Evolutionary conservation across 768 basidiomycete species (phyloP), one percentile per base, ranked within the genome.

Genomic region (Zangia roseola): DNA sequence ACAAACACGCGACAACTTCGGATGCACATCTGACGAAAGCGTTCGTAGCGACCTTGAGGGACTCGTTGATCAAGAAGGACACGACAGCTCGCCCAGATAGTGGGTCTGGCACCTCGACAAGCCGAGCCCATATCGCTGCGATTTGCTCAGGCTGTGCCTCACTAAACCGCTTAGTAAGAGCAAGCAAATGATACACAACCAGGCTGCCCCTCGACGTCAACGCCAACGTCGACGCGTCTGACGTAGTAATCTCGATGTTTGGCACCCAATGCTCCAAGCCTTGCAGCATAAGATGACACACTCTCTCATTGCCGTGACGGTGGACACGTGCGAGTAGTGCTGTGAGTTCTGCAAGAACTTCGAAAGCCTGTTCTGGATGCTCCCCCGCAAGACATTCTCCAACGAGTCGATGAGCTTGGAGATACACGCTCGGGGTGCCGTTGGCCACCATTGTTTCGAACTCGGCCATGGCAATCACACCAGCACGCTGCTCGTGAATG

Each of bases 21-120:
- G 87, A 81, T 1, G 89, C 88, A 59, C 89, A 89, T 37, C 74
- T 74, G 50, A 95, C 79, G 67, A 91, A 94, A 14, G 82, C 78
- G 5, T 79, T 76, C 54, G 82, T 92, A 33, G 88, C 85, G 36
- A 94, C 84, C 65, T 87, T 88, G 54, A 87, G 83, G 1, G 91
- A 88, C 59, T 95, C 91, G 56, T 93, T 91, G 30, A 95, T 73
- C 3, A 97, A 73, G 67, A 92, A 97, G 25, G 86, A 79, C 41
- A 89, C 75, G 14, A 91, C 75, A 4, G 90, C 88, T 45, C 84
- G 86, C 2, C 88, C 88, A 52, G 93, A 92, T 20, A 79, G 74
- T 46, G 83, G 77, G 56, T 83, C 75, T 21, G 86, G 83, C 4
- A 80, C 71, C 21, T 88, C 87, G 5, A 91, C 87, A 13, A 95